These are phyloP conservation scores for Dryas integrifolia DNA, from an alignment of 331 rosid genomes.

Conservation along the genomic window DNA sequence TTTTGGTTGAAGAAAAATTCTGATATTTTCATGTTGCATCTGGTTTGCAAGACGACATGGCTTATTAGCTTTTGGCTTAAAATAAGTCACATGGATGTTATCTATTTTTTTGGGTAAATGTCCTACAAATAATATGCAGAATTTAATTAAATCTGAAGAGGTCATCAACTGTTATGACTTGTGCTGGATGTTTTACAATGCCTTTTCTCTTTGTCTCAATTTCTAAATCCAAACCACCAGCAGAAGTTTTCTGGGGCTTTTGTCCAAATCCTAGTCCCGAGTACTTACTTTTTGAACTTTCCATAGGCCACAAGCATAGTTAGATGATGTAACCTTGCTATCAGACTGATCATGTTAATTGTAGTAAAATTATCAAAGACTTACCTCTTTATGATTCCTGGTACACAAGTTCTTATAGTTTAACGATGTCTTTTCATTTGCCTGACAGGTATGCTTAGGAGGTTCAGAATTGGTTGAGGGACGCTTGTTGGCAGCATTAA, in stretches of 20 bases:
- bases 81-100: not conserved
- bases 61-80: not conserved
- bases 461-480: slow-evolving; percentile 73
- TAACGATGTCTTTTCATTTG: slow-evolving; percentile 12
- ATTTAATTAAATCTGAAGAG: no score
- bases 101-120: not conserved
- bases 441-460: slow-evolving; percentile 69
- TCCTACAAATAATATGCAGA: no score
- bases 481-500: slow-evolving; percentile 80
- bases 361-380: not conserved
- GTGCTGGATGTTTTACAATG: not conserved
- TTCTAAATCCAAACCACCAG: not conserved
- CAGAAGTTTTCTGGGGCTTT: not conserved
- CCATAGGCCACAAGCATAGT: not conserved
- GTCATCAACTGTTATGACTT: no score
- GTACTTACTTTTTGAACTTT: not conserved
- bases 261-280: not conserved
- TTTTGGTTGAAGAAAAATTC: not conserved
- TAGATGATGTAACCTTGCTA: not conserved
- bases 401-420: not conserved
- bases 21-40: not conserved
- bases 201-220: no score
- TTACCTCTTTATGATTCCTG: not conserved
- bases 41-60: not conserved
- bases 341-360: not conserved